These are phyloP conservation scores for Talaromyces atroroseus DNA, from an alignment of 2,329 filamentous ascomycete species.

Conservation along the genomic window DNA sequence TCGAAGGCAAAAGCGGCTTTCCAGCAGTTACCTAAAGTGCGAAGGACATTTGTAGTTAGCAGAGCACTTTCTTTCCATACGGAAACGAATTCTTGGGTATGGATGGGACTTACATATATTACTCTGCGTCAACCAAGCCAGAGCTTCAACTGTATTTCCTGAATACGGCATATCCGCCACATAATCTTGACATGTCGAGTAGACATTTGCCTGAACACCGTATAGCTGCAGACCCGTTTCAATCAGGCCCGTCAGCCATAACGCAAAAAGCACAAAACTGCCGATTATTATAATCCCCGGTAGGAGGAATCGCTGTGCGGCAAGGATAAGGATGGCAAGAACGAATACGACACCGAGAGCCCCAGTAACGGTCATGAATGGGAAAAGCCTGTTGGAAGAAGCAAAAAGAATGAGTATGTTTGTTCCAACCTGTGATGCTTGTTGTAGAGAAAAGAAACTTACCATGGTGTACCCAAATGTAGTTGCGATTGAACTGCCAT, in stretches of 20 bases:
- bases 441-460: constrained; percentile 19
- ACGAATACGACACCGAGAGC: constrained; percentile 55
- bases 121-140: constrained; percentile 59
- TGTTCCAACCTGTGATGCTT: constrained; percentile 10
- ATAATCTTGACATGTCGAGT: constrained; percentile 54
- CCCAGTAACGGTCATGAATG: constrained; percentile 56
- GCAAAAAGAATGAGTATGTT: neutral
- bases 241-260: constrained; percentile 58
- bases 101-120: constrained; percentile 53
- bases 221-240: constrained; percentile 60
- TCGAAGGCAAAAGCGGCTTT: constrained; percentile 59
- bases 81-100: neutral
- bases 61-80: constrained; percentile 5
- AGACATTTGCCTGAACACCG: constrained; percentile 51
- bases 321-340: constrained; percentile 52
- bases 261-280: constrained; percentile 56
- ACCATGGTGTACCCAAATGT: constrained; percentile 56
- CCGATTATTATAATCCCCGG: constrained; percentile 56
- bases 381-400: constrained; percentile 52
- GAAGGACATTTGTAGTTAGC: neutral
- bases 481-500: constrained; percentile 54
- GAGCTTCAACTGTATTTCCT: constrained; percentile 50
- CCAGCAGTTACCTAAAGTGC: constrained; percentile 52
- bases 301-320: constrained; percentile 51
- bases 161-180: constrained; percentile 43